A percentile compares a stretch with the other conserved stretches of the same genome.
phyloP scores from a whole-genome alignment of 208 protist species.

The Leishmania aethiopica region DNA sequence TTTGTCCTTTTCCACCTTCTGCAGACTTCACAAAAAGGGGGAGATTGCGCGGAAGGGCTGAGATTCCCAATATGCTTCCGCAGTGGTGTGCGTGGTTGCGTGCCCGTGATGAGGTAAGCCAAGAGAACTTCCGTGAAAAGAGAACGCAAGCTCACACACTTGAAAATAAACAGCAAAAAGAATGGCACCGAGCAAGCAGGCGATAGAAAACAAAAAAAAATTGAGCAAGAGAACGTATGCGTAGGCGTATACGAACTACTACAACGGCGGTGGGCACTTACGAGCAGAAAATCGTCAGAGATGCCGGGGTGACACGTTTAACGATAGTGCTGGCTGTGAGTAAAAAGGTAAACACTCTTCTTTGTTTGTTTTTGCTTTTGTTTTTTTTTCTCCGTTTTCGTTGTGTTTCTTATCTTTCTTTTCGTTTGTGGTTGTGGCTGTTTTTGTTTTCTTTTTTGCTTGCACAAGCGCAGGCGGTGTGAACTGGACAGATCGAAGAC shows the following conservation, averaged over 20 bases:
- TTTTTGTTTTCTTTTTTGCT: background rate
- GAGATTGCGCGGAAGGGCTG: background rate
- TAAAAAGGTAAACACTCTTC: background rate
- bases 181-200: conserved; percentile 7
- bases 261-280: background rate
- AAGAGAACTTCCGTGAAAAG: background rate
- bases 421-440: background rate
- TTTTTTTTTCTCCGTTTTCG: background rate
- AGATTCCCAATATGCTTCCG: background rate
- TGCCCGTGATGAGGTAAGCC: background rate
- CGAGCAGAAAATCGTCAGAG: background rate
- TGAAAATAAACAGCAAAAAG: background rate
- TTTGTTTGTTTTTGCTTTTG: background rate
- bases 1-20: background rate
- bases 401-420: background rate
- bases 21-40: background rate
- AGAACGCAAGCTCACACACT: background rate
- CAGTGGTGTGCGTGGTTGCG: background rate
- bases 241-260: background rate
- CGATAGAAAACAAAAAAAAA: background rate
- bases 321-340: background rate
- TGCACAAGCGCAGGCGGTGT: background rate
- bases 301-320: background rate
- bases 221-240: background rate
- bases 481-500: background rate